Conservation (phyloP, 2,329 filamentous ascomycete genomes). For the Myrmaecium sp. region DNA sequence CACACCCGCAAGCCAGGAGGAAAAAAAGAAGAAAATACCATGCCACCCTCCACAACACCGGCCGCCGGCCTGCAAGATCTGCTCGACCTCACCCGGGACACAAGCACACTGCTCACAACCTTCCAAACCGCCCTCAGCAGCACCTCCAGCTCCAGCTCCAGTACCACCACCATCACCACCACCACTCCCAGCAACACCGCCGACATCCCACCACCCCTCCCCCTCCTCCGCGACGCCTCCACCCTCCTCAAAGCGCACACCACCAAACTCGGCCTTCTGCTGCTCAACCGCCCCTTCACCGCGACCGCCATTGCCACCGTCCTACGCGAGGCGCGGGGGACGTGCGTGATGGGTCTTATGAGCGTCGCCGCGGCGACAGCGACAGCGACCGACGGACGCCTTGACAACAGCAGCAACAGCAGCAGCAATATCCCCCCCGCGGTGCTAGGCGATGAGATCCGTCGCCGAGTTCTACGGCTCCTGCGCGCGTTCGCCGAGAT, state of each 20-base stretch:
- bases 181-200: constrained; percentile 4
- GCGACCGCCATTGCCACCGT: constrained; percentile 56
- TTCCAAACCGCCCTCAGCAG: constrained; percentile 19
- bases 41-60: not conserved
- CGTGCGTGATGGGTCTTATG: constrained; percentile 58
- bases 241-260: constrained; percentile 63
- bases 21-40: no score
- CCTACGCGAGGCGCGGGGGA: constrained; percentile 52
- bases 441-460: constrained; percentile 46
- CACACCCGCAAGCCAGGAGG: no score
- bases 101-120: constrained; percentile 18
- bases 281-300: constrained; percentile 76
- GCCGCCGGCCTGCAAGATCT: constrained; percentile 11
- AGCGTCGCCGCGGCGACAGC: constrained; percentile 34
- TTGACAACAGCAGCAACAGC: no score
- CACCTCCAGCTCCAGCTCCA: constrained; percentile 6
- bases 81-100: constrained; percentile 18
- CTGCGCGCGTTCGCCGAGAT: constrained; percentile 47
- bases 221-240: constrained; percentile 54
- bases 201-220: constrained; percentile 31
- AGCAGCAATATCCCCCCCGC: not conserved
- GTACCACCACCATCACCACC: constrained; percentile 1
- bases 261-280: constrained; percentile 73
- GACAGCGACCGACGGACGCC: constrained; percentile 24
- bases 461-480: constrained; percentile 39